Conservation (phyloP, 176 grass and related monocot species). For the Avena eriantha region DNA sequence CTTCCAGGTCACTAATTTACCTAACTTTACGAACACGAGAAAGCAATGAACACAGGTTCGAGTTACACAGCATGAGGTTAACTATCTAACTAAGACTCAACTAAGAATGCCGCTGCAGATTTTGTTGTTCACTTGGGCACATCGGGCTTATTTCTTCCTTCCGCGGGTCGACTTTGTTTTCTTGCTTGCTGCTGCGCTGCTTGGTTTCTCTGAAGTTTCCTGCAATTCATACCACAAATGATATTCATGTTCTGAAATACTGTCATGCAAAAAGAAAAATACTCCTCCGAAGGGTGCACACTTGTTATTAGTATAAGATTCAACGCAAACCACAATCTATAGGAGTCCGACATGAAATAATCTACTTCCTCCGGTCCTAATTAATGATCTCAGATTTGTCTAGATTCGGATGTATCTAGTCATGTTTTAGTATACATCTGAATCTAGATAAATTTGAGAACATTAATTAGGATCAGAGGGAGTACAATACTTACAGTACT, state of each 20-base stretch:
- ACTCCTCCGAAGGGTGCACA: neutral
- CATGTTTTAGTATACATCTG: too few species aligned
- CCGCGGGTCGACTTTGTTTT: constrained; percentile 48
- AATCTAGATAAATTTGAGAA: too few species aligned
- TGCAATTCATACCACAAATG: neutral
- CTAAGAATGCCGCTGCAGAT: neutral
- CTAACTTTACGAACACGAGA: neutral
- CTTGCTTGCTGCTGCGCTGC: constrained; percentile 45
- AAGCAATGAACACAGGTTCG: neutral
- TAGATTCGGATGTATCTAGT: too few species aligned
- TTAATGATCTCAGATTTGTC: neutral
- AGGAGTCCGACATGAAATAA: neutral
- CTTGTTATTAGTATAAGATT: neutral
- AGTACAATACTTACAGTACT: neutral
- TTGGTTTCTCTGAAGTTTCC: constrained; percentile 50
- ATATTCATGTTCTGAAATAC: neutral
- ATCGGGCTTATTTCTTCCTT: constrained; percentile 48
- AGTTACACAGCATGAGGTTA: constrained; percentile 28
- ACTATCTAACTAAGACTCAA: neutral
- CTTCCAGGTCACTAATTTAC: constrained; percentile 17
- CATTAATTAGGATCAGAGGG: too few species aligned
- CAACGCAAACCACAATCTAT: neutral
- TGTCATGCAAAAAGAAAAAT: constrained; percentile 15
- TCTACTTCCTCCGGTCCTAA: neutral
- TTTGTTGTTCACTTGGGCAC: neutral